Base-by-base conservation (phyloP, 2,329 filamentous ascomycete genomes). In the Blastomyces gilchristii region DNA sequence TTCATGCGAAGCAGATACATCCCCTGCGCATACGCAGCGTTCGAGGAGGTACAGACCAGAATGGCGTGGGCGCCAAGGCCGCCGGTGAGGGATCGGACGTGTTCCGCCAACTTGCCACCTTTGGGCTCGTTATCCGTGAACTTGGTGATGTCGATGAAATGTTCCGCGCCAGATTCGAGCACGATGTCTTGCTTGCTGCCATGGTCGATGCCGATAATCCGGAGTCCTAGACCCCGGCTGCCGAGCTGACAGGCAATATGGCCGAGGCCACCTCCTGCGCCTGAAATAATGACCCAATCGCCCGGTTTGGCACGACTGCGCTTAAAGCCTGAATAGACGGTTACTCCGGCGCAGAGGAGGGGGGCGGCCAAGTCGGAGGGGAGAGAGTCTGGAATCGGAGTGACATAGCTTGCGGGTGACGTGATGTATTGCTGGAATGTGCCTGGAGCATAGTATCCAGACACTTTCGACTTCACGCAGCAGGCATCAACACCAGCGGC, bases 361-460 rank as follows among this genome's bases (percentile, higher is more conserved):
- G 86, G 87, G 1, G 87, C 87, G 0, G 87, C 87, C 31, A 79
- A 78, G 60, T 82, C 85, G 11, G 82, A 85, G 52, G 79, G 73
- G 22, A 89, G 74, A 3, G 72, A 75, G 4, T 87, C 85, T 1
- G 87, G 87, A 67, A 89, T 88, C 1, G 85, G 85, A 0, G 87
- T 89, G 1, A 88, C 86, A 71, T 89, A 89, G 74, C 82, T 81
- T 2, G 86, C 86, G 11, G 85, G 84, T 0, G 81, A 82, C 18
- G 87, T 71, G 22, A 82, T 82, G 69, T 88, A 89, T 74, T 88
- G 85, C 71, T 89, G 87, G 71, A 89, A 89, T n/a, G 86, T 89
- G 47, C 87, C 87, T 0, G 86, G 86, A 0, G 82, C 84, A 71
- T 84, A 87, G 75, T 88, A 89, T 5, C 87, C 87, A 0, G 82